phyloP scores from a whole-genome alignment of 1,284 basidiomycete genomes.

The Ceratobasidium theobromae region DNA sequence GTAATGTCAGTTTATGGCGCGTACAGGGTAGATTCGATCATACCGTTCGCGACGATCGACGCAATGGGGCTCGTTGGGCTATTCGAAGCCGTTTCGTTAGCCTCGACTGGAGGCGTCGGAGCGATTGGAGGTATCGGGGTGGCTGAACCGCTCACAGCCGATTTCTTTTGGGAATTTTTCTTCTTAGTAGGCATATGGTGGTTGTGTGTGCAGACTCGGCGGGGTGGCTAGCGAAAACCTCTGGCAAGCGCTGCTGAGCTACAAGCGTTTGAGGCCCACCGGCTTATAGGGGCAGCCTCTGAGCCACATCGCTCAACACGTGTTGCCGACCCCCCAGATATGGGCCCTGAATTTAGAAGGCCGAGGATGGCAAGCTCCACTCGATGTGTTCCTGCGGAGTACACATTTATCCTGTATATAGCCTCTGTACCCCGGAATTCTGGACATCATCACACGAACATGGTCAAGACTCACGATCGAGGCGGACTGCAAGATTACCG shows the following conservation, averaged over 20 bases:
- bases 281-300: conserved; percentile 20
- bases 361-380: conserved; percentile 3
- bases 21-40: not conserved
- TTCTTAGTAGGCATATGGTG: not conserved
- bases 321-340: not conserved
- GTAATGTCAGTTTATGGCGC: not conserved
- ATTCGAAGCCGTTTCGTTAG: too few species aligned
- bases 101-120: too few species aligned
- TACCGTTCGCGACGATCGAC: conserved; percentile 1
- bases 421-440: conserved; percentile 32
- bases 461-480: not conserved
- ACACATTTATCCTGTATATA: not conserved
- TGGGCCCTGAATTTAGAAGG: conserved; percentile 31
- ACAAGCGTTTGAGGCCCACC: conserved; percentile 20
- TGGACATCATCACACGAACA: conserved; percentile 35
- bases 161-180: conserved; percentile 1
- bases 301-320: conserved; percentile 12
- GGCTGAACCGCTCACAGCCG: conserved; percentile 55
- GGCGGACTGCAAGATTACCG: not conserved
- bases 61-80: too few species aligned
- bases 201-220: conserved; percentile 26
- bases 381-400: not conserved
- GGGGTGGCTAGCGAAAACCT: conserved; percentile 32
- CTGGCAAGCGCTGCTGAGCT: not conserved
- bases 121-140: too few species aligned